A percentile compares a stretch with the other conserved stretches of the same genome.
These are phyloP conservation scores for Teratosphaeria viscida DNA, from an alignment of 2,329 filamentous ascomycete species.

Conservation along the genomic window DNA sequence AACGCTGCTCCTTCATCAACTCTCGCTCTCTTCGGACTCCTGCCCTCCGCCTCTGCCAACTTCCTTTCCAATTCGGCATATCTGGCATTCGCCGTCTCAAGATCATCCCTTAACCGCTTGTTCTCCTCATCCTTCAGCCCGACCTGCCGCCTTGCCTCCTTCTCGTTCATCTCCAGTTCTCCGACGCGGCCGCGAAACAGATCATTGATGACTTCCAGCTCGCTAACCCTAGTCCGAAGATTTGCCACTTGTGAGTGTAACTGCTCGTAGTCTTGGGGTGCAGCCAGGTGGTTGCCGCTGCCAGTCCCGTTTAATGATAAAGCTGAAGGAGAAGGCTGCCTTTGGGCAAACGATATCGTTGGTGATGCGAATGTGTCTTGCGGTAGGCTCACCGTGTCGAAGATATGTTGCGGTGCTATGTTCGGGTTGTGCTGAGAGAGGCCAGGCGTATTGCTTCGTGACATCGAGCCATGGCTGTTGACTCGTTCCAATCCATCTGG, in stretches of 20 bases:
- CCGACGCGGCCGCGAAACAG: constrained; percentile 57
- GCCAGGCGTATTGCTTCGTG: constrained; percentile 66
- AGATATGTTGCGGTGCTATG: constrained; percentile 66
- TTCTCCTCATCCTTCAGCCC: constrained; percentile 48
- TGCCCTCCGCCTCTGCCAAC: constrained; percentile 10
- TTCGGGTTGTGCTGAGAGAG: constrained; percentile 51
- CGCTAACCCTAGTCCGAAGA: constrained; percentile 88
- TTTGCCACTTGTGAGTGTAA: constrained; percentile 70
- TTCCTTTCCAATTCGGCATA: constrained; percentile 11
- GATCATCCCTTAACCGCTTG: constrained; percentile 46
- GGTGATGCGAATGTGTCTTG: constrained; percentile 56
- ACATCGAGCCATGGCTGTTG: constrained; percentile 45
- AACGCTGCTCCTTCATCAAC: not conserved
- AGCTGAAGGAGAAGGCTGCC: constrained; percentile 49
- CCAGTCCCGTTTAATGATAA: constrained; percentile 43
- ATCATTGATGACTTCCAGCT: constrained; percentile 85
- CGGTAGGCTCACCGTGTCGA: constrained; percentile 59
- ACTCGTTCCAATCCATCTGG: constrained; percentile 2
- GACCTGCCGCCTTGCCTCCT: constrained; percentile 52
- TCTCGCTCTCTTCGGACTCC: constrained; percentile 1
- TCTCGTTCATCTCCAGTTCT: constrained; percentile 67
- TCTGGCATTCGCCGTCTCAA: constrained; percentile 39
- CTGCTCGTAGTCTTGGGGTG: constrained; percentile 68
- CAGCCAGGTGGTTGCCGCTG: constrained; percentile 44
- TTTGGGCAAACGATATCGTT: constrained; percentile 33